Conservation (phyloP, 805 yeast genomes). For the Yamadazyma endophytica region DNA sequence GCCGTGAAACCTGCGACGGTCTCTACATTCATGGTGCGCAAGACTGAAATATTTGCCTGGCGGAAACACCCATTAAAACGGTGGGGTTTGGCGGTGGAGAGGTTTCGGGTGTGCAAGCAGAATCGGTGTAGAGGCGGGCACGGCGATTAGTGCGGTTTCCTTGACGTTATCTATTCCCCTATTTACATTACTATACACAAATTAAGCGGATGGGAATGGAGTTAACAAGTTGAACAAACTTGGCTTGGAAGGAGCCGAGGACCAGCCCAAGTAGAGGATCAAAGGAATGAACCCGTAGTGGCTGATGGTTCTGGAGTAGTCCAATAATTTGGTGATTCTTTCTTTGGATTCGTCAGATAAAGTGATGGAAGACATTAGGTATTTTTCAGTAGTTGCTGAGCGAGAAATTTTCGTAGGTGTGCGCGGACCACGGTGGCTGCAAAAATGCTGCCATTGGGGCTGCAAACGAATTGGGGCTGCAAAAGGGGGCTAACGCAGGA, state of each 20-base stretch:
- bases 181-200: too few relatives aligned
- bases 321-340: slow-evolving; percentile 79
- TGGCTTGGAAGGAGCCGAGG: slow-evolving; percentile 78
- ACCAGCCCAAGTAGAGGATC: slow-evolving; percentile 75
- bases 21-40: too few relatives aligned
- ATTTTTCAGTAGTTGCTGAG: slow-evolving; percentile 2
- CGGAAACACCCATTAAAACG: background rate
- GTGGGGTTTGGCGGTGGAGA: background rate
- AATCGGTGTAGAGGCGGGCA: background rate
- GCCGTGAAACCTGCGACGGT: slow-evolving; percentile 71
- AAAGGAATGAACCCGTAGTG: slow-evolving; percentile 98
- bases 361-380: slow-evolving; percentile 23
- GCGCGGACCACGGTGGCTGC: slow-evolving; percentile 1
- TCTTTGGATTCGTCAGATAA: slow-evolving; percentile 59
- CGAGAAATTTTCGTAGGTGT: slow-evolving; percentile 5
- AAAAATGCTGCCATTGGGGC: slow-evolving; percentile 8
- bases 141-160: background rate
- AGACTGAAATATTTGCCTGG: too few relatives aligned
- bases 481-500: slow-evolving; percentile 14
- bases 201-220: slow-evolving; percentile 73
- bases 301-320: slow-evolving; percentile 77
- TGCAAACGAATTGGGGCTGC: slow-evolving; percentile 1
- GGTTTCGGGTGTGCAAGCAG: background rate
- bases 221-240: slow-evolving; percentile 70
- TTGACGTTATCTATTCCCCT: background rate